These are phyloP conservation scores for Termitomyces sp. DNA, from an alignment of 768 basidiomycete genomes.

Conservation along the genomic window DNA sequence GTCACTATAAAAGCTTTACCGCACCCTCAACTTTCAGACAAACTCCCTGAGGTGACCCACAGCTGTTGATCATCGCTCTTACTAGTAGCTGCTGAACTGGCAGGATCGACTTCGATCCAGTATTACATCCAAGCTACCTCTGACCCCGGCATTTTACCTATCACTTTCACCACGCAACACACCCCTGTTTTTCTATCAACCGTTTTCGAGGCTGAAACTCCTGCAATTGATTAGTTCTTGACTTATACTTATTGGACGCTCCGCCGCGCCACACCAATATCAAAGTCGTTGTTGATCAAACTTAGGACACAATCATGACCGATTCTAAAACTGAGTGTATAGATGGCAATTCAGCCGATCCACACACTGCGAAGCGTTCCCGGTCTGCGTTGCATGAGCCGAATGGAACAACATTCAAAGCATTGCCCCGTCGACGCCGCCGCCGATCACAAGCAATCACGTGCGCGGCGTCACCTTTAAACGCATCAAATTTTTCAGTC, in stretches of 20 bases:
- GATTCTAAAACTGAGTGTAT: background rate
- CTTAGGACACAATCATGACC: background rate
- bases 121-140: background rate
- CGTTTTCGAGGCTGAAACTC: background rate
- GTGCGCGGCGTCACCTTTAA: slow-evolving; percentile 7
- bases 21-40: background rate
- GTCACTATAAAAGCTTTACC: background rate
- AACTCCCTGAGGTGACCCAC: background rate
- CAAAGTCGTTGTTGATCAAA: slow-evolving; percentile 1
- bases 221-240: background rate
- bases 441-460: slow-evolving; percentile 9
- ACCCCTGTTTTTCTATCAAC: too few species aligned
- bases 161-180: background rate
- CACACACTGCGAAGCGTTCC: background rate
- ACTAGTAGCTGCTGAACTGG: background rate
- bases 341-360: background rate
- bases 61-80: background rate
- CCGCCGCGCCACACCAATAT: slow-evolving; percentile 6
- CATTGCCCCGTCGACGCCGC: background rate
- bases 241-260: background rate
- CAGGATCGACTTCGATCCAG: background rate
- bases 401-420: background rate
- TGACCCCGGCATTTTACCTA: background rate
- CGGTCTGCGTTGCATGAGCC: background rate
- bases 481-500: slow-evolving; percentile 10